These are phyloP conservation scores for Cryptococcus deneoformans DNA, from an alignment of 1,284 basidiomycete species.

Conservation along the genomic window DNA sequence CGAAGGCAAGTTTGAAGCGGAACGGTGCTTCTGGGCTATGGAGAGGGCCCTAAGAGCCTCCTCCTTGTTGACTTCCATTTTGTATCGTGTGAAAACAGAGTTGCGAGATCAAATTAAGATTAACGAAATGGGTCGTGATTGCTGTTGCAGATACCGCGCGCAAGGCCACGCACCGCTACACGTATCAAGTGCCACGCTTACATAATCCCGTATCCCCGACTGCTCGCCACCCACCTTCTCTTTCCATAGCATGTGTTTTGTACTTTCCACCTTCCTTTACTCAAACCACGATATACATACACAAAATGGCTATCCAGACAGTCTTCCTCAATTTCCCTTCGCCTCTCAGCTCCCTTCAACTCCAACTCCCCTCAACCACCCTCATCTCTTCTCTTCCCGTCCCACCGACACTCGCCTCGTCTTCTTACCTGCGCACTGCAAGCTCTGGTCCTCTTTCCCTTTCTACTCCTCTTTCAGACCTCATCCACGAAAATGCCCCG, in stretches of 20 bases:
- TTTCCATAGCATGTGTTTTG: too few relatives aligned
- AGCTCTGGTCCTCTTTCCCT: slow-evolving; percentile 21
- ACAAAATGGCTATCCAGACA: too few relatives aligned
- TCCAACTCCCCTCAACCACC: slow-evolving; percentile 20
- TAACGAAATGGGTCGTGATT: too few relatives aligned
- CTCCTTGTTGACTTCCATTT: slow-evolving; percentile 86
- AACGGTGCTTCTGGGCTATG: slow-evolving; percentile 71
- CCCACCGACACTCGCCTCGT: slow-evolving; percentile 6
- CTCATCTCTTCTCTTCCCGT: slow-evolving; percentile 16
- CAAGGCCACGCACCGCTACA: too few relatives aligned
- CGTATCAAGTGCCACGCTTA: too few relatives aligned
- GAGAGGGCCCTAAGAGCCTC: slow-evolving; percentile 76
- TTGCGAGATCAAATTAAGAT: too few relatives aligned
- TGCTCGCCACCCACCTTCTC: too few relatives aligned
- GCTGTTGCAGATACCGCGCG: too few relatives aligned
- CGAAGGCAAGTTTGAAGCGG: slow-evolving; percentile 66
- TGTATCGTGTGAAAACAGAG: not conserved
- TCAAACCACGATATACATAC: too few relatives aligned
- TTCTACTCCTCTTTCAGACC: slow-evolving; percentile 16
- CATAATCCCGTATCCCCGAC: too few relatives aligned
- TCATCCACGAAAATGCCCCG: slow-evolving; percentile 12
- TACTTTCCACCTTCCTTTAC: too few relatives aligned
- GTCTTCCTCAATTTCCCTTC: slow-evolving; percentile 31
- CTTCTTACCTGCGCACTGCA: slow-evolving; percentile 37
- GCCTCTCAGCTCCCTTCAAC: slow-evolving; percentile 23